Percentiles rank a stretch among this genome's conserved stretches.
Conservation (phyloP, 2,329 filamentous ascomycete genomes). For the Leptographium galeiforme region DNA sequence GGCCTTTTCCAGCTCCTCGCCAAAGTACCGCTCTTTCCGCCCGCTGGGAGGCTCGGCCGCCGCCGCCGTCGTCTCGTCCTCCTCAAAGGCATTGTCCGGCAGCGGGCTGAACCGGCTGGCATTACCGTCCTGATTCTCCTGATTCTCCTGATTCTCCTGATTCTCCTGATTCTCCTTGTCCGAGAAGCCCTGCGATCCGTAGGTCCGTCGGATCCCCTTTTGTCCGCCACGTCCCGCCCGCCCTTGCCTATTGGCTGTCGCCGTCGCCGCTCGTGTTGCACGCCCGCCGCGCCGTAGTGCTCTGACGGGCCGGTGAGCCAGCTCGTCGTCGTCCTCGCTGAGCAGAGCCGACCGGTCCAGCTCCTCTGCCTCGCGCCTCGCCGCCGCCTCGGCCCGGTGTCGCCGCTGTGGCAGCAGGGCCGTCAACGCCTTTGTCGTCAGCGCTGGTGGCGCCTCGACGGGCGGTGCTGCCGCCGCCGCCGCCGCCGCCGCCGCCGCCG, state of each 20-base stretch:
- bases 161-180: slow-evolving; percentile 43
- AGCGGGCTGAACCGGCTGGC: slow-evolving; percentile 25
- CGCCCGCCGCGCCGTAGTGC: slow-evolving; percentile 5
- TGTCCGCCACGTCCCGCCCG: slow-evolving; percentile 8
- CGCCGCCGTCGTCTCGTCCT: slow-evolving; percentile 15
- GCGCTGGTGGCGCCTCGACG: slow-evolving; percentile 21
- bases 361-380: slow-evolving; percentile 22
- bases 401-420: slow-evolving; percentile 40
- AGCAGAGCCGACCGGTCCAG: slow-evolving; percentile 27
- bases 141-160: too few species aligned
- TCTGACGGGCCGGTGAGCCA: slow-evolving; percentile 29
- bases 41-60: slow-evolving; percentile 14
- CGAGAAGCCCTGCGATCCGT: slow-evolving; percentile 34
- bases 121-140: slow-evolving; percentile 36
- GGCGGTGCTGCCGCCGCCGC: slow-evolving; percentile 14
- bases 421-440: slow-evolving; percentile 42
- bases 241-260: slow-evolving; percentile 5
- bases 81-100: slow-evolving; percentile 32
- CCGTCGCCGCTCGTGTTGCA: background rate
- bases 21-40: slow-evolving; percentile 16
- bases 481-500: slow-evolving; percentile 4
- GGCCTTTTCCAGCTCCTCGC: slow-evolving; percentile 42
- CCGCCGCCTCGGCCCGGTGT: slow-evolving; percentile 19
- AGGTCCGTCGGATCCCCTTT: slow-evolving; percentile 28
- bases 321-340: slow-evolving; percentile 42